phyloP scores from a whole-genome alignment of 2,329 filamentous ascomycete genomes.

The Fonsecaea pedrosoi region DNA sequence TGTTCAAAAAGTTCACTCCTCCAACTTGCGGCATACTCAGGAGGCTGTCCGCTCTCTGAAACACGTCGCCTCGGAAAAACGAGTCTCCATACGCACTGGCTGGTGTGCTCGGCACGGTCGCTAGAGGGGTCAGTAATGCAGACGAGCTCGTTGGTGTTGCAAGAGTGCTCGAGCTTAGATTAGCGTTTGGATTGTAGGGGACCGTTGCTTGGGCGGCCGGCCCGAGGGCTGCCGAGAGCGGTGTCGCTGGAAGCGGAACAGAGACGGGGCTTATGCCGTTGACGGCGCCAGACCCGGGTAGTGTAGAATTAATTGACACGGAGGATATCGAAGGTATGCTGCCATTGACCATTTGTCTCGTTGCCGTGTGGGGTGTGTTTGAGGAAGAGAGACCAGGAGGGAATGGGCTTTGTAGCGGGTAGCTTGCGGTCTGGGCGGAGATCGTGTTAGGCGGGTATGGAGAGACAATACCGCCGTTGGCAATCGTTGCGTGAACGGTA shows the following conservation, averaged over 20 bases:
- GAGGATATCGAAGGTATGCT: background rate
- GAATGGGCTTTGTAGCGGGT: conserved; percentile 30
- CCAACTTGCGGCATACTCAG: conserved; percentile 46
- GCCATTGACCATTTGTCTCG: conserved; percentile 41
- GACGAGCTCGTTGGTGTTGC: conserved; percentile 18
- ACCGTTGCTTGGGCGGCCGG: conserved; percentile 90
- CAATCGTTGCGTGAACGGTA: conserved; percentile 32
- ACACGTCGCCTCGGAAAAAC: conserved; percentile 58
- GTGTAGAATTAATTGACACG: conserved; percentile 5
- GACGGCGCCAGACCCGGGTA: conserved; percentile 14
- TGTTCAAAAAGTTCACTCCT: conserved; percentile 31
- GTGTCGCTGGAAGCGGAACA: conserved; percentile 77
- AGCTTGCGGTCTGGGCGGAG: conserved; percentile 9
- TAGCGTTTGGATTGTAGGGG: conserved; percentile 56
- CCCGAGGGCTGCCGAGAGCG: conserved; percentile 85
- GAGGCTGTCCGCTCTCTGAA: conserved; percentile 57
- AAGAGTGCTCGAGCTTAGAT: conserved; percentile 2
- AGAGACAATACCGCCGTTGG: conserved; percentile 24
- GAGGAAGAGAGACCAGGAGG: conserved; percentile 34
- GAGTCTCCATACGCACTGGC: conserved; percentile 57
- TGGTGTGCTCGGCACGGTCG: conserved; percentile 50
- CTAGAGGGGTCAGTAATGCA: conserved; percentile 8
- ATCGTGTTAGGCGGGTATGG: conserved; percentile 6
- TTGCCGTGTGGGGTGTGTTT: conserved; percentile 40
- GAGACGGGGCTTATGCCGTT: conserved; percentile 44